Base-by-base conservation (phyloP, 768 basidiomycete genomes). In the Atractiella rhizophila region DNA sequence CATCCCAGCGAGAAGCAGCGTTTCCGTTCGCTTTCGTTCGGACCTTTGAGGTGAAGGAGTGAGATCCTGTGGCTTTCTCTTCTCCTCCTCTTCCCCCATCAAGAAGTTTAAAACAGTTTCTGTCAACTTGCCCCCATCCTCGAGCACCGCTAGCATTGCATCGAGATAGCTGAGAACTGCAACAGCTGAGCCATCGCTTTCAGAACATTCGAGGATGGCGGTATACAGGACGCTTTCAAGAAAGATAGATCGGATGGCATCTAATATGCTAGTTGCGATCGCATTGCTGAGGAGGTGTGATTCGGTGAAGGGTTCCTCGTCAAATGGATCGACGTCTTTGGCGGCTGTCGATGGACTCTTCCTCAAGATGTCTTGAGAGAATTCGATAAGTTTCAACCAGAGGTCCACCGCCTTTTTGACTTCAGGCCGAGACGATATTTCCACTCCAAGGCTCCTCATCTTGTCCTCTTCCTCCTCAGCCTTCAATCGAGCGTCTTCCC, bases 141-240 rank as follows among this genome's bases (percentile, higher is more conserved):
- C 66, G 5, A 86, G 65, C 0, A 74, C 79, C 43, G 71, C 67
- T 39, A 83, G 66, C 67, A 82, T 76, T 52, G 81, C 69, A 49
- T 91, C 82, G 48, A 94, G 72, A 55, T 96, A 94, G 13, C 78
- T 81, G 69, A 94, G 73, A 40, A 96, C 85, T 9, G 88, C 85
- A 2, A 91, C 76, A 0, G 85, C 79, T 46, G 83, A 88, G n/a
- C 88, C 88, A 56, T 94, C 88, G 4, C 65, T 55, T 45, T 81
- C 79, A 0, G 85, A 85, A 58, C 82, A 86, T 55, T 94, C 86
- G 35, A 91, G 64, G 37, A 96, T 70, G 9, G 82, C 80, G 0
- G 88, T 80, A 56, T 88, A 88, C 24, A 96, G 62, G 18, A 94
- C 75, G 51, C 83, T 88, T 59, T 86, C 77, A 4, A 96, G 64